Percentiles rank a stretch among this genome's conserved stretches.
These are phyloP conservation scores for Pisolithus orientalis DNA, from an alignment of 768 basidiomycete species.

Conservation along the genomic window DNA sequence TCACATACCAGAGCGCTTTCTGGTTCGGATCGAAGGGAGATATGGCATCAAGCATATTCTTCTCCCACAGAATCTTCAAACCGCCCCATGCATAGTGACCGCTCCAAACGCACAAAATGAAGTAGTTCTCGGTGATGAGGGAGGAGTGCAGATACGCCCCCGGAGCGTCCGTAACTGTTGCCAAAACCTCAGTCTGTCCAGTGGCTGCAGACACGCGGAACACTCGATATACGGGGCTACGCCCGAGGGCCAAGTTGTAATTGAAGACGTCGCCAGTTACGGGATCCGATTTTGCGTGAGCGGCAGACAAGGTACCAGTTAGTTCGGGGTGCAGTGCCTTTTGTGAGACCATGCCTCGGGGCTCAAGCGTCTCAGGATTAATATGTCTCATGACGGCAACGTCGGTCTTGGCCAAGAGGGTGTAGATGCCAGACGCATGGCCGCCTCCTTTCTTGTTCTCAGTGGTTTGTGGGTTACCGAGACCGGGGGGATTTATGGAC, in stretches of 20 bases:
- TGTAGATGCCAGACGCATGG: constrained; percentile 21
- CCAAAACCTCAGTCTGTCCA: constrained; percentile 28
- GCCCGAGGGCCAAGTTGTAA: constrained; percentile 27
- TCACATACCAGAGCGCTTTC: constrained; percentile 30
- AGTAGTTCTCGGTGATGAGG: constrained; percentile 31
- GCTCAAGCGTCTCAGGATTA: constrained; percentile 33
- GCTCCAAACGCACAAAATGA: constrained; percentile 32
- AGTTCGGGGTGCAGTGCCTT: constrained; percentile 26
- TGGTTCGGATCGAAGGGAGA: constrained; percentile 24
- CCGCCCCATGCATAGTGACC: constrained; percentile 24
- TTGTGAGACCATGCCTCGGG: constrained; percentile 26
- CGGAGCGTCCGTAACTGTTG: constrained; percentile 32
- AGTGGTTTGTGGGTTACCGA: constrained; percentile 17
- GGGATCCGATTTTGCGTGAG: constrained; percentile 33
- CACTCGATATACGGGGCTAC: constrained; percentile 22
- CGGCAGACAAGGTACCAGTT: constrained; percentile 27
- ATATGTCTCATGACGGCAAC: constrained; percentile 22
- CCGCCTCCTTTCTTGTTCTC: constrained; percentile 14
- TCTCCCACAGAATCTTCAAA: constrained; percentile 24
- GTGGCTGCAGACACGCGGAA: constrained; percentile 29
- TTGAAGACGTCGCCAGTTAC: constrained; percentile 32
- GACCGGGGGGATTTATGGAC: constrained; percentile 24
- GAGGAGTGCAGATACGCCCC: constrained; percentile 35
- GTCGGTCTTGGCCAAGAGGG: constrained; percentile 30
- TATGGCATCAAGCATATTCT: constrained; percentile 29